Conservation (phyloP, 345 rosid genomes). For the Angophora floribunda region DNA sequence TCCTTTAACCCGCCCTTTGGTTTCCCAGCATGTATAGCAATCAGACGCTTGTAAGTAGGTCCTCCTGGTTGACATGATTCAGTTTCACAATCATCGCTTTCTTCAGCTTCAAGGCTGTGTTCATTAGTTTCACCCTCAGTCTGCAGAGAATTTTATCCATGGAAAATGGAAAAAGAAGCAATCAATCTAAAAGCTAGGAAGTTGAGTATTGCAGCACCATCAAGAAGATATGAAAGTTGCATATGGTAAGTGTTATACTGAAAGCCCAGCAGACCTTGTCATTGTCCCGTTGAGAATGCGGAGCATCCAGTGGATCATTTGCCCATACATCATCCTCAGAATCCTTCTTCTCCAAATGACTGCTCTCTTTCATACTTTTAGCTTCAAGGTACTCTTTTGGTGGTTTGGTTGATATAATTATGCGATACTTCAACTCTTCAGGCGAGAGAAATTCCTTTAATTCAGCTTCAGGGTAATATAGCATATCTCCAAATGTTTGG, state of each 20-base stretch:
- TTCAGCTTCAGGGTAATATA: slow-evolving; percentile 67
- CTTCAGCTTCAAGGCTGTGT: slow-evolving; percentile 8
- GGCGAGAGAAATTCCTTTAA: slow-evolving; percentile 83
- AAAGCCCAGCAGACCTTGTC: slow-evolving; percentile 10
- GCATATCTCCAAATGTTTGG: slow-evolving; percentile 71
- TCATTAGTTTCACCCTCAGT: slow-evolving; percentile 30
- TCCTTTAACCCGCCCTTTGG: slow-evolving; percentile 43
- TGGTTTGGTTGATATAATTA: slow-evolving; percentile 92
- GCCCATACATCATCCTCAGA: slow-evolving; percentile 41
- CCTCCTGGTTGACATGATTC: slow-evolving; percentile 13
- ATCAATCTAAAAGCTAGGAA: neutral
- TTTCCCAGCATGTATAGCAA: slow-evolving; percentile 71
- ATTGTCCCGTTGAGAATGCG: slow-evolving; percentile 25
- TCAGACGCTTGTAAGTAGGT: slow-evolving; percentile 40
- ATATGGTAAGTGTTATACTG: neutral
- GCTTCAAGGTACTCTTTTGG: slow-evolving; percentile 78
- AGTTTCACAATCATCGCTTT: slow-evolving; percentile 14
- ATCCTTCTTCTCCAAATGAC: slow-evolving; percentile 29
- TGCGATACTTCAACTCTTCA: slow-evolving; percentile 41
- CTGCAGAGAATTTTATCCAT: slow-evolving; percentile 9
- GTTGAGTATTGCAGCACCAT: neutral
- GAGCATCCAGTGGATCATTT: slow-evolving; percentile 31
- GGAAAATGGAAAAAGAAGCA: neutral
- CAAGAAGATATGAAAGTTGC: neutral
- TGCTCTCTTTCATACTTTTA: slow-evolving; percentile 27